phyloP scores from a whole-genome alignment of 352 stramenopile genomes.

The Phytophthora aleatoria region DNA sequence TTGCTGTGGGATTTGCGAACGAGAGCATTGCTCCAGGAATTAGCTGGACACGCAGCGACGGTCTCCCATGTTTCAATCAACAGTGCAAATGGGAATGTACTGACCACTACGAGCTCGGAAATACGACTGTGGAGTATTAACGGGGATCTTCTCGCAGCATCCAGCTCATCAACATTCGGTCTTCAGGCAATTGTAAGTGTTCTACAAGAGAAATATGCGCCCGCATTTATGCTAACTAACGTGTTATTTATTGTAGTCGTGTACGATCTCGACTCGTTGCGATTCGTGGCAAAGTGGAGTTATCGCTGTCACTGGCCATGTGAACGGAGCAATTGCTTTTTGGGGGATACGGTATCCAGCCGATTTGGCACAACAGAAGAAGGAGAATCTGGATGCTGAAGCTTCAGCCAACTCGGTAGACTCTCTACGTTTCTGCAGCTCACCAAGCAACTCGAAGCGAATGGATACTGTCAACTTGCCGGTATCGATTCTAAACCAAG shows the following conservation, averaged over 20 bases:
- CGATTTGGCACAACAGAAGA: slow-evolving; percentile 49
- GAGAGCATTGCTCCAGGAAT: slow-evolving; percentile 58
- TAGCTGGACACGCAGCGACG: slow-evolving; percentile 51
- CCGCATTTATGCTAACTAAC: slow-evolving; percentile 1
- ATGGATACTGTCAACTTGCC: not conserved
- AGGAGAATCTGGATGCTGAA: slow-evolving; percentile 12
- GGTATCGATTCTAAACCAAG: slow-evolving; percentile 17
- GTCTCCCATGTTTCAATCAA: slow-evolving; percentile 74
- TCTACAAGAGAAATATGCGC: not conserved
- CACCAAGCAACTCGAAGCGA: slow-evolving; percentile 9
- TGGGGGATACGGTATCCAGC: slow-evolving; percentile 71
- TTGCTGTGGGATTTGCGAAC: slow-evolving; percentile 80
- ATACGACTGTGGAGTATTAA: slow-evolving; percentile 83
- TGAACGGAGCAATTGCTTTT: slow-evolving; percentile 72
- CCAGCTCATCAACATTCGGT: slow-evolving; percentile 43
- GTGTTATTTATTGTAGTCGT: slow-evolving; percentile 38
- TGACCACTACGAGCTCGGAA: slow-evolving; percentile 55
- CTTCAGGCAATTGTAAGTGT: slow-evolving; percentile 60
- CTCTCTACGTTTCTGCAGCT: slow-evolving; percentile 4
- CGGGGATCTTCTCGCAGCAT: slow-evolving; percentile 69
- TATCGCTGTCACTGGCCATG: slow-evolving; percentile 68
- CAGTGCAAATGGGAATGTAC: slow-evolving; percentile 62
- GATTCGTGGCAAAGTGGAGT: slow-evolving; percentile 77
- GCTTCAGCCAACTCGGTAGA: not conserved
- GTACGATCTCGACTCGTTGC: slow-evolving; percentile 65